Evolutionary conservation across 441 rosid genomes (phyloP).

Genomic region (Mallotus repandus): DNA sequence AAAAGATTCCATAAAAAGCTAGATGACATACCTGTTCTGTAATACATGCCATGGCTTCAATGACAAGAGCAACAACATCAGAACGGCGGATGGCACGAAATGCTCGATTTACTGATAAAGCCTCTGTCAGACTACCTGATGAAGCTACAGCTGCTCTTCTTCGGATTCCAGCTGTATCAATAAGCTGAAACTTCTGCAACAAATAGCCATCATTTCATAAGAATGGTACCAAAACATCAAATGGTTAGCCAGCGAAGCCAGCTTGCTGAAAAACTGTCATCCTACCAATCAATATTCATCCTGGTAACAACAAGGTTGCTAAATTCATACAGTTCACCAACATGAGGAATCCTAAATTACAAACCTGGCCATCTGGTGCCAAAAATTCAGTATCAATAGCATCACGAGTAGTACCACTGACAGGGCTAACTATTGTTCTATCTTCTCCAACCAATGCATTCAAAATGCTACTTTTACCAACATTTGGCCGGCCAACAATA

Average conservation of each 20-base stretch:
- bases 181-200: constrained; percentile 82
- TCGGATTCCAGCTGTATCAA: constrained; percentile 97
- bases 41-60: constrained; percentile 94
- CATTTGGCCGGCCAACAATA: constrained; percentile 95
- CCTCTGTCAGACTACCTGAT: constrained; percentile 87
- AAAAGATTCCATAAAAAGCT: constrained; percentile 9
- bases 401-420: constrained; percentile 99
- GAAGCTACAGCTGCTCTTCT: constrained; percentile 87
- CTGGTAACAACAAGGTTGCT: not conserved
- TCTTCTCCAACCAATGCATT: constrained; percentile 97
- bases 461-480: constrained; percentile 96
- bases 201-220: constrained; percentile 7
- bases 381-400: constrained; percentile 91
- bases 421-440: constrained; percentile 94
- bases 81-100: constrained; percentile 87
- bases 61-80: constrained; percentile 93
- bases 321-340: not conserved
- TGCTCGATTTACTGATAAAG: constrained; percentile 91
- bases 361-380: constrained; percentile 88
- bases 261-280: not conserved
- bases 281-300: not conserved
- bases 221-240: not conserved
- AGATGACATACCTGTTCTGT: constrained; percentile 77
- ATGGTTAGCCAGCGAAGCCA: not conserved
- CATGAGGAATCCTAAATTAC: constrained; percentile 8